Conservation (phyloP, 139 green algal species). For the Spirogloea muscicola region DNA sequence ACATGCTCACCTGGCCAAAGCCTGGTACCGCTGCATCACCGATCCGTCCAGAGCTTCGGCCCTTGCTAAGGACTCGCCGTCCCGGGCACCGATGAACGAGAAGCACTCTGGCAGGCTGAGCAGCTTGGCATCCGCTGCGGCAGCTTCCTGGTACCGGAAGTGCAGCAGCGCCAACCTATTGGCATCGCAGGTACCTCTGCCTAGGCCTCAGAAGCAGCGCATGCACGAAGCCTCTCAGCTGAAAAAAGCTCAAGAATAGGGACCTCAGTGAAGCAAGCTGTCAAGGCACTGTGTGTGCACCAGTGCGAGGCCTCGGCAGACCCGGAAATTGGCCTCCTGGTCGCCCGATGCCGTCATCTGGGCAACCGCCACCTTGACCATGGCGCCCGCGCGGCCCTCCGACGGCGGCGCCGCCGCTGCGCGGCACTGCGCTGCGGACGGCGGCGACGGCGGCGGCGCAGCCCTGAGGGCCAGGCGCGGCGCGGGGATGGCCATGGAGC, state of each 20-base stretch:
- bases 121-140: conserved; percentile 55
- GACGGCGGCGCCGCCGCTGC: too few species aligned
- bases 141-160: conserved; percentile 19
- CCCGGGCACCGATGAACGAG: conserved; percentile 72
- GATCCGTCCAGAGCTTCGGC: conserved; percentile 70
- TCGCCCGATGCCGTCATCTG: conserved; percentile 45
- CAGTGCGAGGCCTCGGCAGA: conserved; percentile 16
- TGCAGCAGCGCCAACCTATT: background rate
- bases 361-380: conserved; percentile 33
- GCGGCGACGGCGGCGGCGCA: too few species aligned
- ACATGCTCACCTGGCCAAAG: conserved; percentile 61
- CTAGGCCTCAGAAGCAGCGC: background rate
- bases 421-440: background rate
- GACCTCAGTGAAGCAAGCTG: too few species aligned
- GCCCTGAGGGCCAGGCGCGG: too few species aligned
- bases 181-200: background rate
- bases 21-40: conserved; percentile 66
- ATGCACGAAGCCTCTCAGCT: background rate
- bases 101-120: conserved; percentile 95
- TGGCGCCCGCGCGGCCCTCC: background rate
- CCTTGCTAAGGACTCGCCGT: conserved; percentile 60
- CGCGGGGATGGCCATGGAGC: too few species aligned
- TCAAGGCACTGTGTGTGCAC: background rate
- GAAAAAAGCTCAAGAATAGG: background rate
- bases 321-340: conserved; percentile 26